phyloP scores from a whole-genome alignment of 208 protist genomes.

The Leishmania martiniquensis region DNA sequence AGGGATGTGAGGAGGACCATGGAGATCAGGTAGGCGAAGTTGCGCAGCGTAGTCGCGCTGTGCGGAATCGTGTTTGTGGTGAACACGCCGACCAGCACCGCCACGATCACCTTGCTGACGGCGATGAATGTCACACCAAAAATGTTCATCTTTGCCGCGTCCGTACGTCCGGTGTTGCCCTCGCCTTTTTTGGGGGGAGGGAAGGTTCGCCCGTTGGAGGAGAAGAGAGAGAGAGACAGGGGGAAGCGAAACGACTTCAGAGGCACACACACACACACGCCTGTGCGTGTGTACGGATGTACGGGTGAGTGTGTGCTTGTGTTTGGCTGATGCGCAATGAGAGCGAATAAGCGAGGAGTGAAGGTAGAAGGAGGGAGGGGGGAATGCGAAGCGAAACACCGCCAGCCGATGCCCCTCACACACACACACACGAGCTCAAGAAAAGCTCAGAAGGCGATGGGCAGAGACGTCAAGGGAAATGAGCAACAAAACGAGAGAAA shows the following conservation, averaged over 20 bases:
- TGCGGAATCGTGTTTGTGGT: constrained; percentile 60
- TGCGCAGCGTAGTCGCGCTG: constrained; percentile 46
- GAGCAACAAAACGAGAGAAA: too few relatives aligned
- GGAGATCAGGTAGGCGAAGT: constrained; percentile 75
- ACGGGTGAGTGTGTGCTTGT: too few relatives aligned
- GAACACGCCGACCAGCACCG: constrained; percentile 69
- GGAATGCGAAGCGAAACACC: too few relatives aligned
- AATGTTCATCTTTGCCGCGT: constrained; percentile 40
- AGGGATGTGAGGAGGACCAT: constrained; percentile 65
- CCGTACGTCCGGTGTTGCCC: neutral
- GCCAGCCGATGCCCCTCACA: too few relatives aligned
- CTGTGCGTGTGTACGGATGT: neutral
- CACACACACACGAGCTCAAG: too few relatives aligned
- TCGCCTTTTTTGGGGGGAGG: neutral
- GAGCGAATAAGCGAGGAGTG: too few relatives aligned
- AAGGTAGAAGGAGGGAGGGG: too few relatives aligned
- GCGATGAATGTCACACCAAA: constrained; percentile 69
- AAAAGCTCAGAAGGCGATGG: too few relatives aligned
- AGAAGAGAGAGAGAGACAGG: neutral
- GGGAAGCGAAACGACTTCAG: neutral
- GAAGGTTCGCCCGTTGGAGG: neutral
- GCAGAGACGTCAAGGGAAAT: too few relatives aligned
- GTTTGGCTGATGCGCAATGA: too few relatives aligned
- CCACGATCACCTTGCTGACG: constrained; percentile 76
- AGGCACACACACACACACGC: neutral